Evolutionary conservation across 2,329 filamentous ascomycete species (phyloP).

Genomic region (Zalaria obscura): DNA sequence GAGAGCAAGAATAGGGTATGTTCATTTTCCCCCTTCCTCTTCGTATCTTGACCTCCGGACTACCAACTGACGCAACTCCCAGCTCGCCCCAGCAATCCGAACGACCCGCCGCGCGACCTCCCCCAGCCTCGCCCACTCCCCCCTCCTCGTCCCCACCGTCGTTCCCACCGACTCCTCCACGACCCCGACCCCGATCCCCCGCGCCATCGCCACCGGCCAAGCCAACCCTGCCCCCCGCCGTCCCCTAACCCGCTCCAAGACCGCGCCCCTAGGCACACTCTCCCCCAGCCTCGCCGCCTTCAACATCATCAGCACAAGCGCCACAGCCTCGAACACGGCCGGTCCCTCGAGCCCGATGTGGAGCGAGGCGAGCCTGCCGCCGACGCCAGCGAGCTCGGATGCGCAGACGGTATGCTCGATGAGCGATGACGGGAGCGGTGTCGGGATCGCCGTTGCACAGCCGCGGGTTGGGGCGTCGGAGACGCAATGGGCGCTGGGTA

Average conservation of each 20-base stretch:
- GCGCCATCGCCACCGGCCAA: conserved; percentile 6
- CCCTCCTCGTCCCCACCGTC: conserved; percentile 1
- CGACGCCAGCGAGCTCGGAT: conserved; percentile 10
- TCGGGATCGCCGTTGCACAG: conserved; percentile 1
- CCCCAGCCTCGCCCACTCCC: conserved; percentile 1
- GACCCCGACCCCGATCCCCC: conserved; percentile 2
- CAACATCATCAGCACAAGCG: conserved; percentile 5
- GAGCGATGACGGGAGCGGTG: conserved; percentile 3
- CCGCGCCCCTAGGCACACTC: conserved; percentile 10
- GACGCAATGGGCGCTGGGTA: neutral
- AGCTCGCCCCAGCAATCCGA: conserved; percentile 1
- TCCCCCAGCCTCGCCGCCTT: conserved; percentile 8
- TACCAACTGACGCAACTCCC: conserved; percentile 1
- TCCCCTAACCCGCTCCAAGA: conserved; percentile 13
- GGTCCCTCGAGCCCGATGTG: conserved; percentile 7
- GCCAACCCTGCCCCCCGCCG: conserved; percentile 7
- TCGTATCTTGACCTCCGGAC: neutral
- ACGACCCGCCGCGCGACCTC: conserved; percentile 2
- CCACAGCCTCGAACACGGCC: conserved; percentile 3
- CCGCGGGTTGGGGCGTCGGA: neutral
- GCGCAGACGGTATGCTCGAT: conserved; percentile 6
- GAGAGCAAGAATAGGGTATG: conserved; percentile 4
- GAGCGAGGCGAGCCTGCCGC: conserved; percentile 14
- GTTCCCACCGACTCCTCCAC: neutral
- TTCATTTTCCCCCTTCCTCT: neutral